Evolutionary conservation across 306 rosid species (phyloP).

Genomic region (Ormosia emarginata): DNA sequence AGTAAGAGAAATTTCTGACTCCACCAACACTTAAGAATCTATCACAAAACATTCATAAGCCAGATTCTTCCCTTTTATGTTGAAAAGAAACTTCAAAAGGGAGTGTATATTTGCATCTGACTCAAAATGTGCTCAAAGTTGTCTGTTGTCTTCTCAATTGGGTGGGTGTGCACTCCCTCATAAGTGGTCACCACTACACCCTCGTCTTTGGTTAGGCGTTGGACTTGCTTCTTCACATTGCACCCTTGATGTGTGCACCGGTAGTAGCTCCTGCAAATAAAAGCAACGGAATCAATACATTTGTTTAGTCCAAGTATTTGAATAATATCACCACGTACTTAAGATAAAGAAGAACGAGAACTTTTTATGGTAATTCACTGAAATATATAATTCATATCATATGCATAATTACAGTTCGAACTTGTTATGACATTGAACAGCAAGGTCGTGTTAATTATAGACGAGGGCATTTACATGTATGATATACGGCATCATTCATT

Average conservation of each 20-base stretch:
- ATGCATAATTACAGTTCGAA: background rate
- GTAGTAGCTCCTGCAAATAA: slow-evolving; percentile 70
- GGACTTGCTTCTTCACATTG: slow-evolving; percentile 93
- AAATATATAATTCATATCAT: background rate
- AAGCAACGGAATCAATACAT: background rate
- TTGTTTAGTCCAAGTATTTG: background rate
- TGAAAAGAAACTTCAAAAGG: slow-evolving; percentile 33
- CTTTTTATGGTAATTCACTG: background rate
- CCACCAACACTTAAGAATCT: too few relatives aligned
- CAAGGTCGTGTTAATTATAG: background rate
- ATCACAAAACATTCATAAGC: background rate
- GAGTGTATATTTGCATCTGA: slow-evolving; percentile 83
- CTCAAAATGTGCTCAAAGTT: slow-evolving; percentile 84
- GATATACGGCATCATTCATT: background rate
- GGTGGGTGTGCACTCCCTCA: slow-evolving; percentile 85
- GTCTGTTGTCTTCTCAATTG: slow-evolving; percentile 66
- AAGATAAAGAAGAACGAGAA: background rate
- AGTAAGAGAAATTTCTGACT: too few relatives aligned
- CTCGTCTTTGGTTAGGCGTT: slow-evolving; percentile 76
- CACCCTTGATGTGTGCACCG: slow-evolving; percentile 87
- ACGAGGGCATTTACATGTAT: too few relatives aligned
- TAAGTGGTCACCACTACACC: slow-evolving; percentile 86
- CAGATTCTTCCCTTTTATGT: background rate
- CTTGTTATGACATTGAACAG: background rate
- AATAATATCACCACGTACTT: background rate